These are phyloP conservation scores for Saprolegnia parasitica DNA, from an alignment of 352 stramenopile species.

Conservation along the genomic window DNA sequence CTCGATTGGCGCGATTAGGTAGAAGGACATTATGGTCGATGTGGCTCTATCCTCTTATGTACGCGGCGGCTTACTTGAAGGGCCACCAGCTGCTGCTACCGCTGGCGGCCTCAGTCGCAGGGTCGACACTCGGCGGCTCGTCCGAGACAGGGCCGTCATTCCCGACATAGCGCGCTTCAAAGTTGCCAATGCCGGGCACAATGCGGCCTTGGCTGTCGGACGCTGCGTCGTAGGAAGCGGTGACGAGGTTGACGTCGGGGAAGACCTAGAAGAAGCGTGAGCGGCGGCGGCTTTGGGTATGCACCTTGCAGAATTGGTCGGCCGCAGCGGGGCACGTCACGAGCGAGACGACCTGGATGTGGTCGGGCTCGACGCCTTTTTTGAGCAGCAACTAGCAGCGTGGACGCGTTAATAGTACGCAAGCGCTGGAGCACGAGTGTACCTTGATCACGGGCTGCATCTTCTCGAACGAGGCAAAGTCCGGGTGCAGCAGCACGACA, in stretches of 20 bases:
- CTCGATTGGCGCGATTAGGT: background rate
- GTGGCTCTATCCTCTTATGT: background rate
- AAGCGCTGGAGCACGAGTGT: constrained; percentile 25
- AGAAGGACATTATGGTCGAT: background rate
- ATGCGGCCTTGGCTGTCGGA: constrained; percentile 55
- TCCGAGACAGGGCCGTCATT: background rate
- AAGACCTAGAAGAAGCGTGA: constrained; percentile 39
- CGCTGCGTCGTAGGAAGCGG: constrained; percentile 64
- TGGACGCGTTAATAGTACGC: constrained; percentile 14
- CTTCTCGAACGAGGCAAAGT: constrained; percentile 57
- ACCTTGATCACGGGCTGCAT: constrained; percentile 72
- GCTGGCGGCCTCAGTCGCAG: background rate
- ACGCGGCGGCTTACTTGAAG: constrained; percentile 17
- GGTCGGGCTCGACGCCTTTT: constrained; percentile 62
- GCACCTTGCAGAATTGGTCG: constrained; percentile 74
- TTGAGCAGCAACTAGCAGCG: constrained; percentile 55
- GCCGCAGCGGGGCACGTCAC: constrained; percentile 75
- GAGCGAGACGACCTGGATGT: constrained; percentile 76
- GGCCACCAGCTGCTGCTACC: constrained; percentile 21
- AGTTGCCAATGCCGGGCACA: constrained; percentile 66
- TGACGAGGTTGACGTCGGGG: constrained; percentile 67
- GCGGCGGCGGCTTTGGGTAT: background rate
- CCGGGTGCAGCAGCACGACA: constrained; percentile 61
- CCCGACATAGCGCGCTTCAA: constrained; percentile 58
- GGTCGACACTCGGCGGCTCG: background rate